Evolutionary conservation across 768 basidiomycete genomes (phyloP).

Genomic region (Auricularia cornea): DNA sequence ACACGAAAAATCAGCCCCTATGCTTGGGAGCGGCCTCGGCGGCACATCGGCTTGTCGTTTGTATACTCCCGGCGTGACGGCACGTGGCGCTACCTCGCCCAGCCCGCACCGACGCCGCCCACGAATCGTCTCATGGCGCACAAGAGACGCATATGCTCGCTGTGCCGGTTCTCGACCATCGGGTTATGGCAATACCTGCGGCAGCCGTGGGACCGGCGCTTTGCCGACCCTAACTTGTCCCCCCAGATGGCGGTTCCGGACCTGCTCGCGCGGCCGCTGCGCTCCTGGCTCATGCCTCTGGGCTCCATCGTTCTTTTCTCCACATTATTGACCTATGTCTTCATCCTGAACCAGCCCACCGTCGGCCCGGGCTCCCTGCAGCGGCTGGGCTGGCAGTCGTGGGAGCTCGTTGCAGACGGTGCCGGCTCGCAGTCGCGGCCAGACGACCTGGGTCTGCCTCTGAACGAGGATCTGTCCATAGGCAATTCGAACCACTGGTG

Average conservation of each 20-base stretch:
- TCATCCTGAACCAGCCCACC: slow-evolving; percentile 73
- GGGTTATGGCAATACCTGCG: too few species aligned
- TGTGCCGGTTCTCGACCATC: too few species aligned
- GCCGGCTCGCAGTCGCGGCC: not conserved
- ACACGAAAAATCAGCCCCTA: too few species aligned
- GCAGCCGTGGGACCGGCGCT: too few species aligned
- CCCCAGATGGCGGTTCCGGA: not conserved
- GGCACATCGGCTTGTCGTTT: too few species aligned
- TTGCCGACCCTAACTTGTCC: too few species aligned
- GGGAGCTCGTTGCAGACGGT: slow-evolving; percentile 51
- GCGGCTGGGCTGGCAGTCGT: slow-evolving; percentile 82
- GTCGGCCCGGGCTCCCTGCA: slow-evolving; percentile 63
- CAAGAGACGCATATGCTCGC: too few species aligned
- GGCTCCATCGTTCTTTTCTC: slow-evolving; percentile 58
- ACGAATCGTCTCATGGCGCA: too few species aligned
- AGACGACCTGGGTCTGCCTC: slow-evolving; percentile 7
- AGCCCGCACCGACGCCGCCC: too few species aligned
- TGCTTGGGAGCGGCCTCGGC: too few species aligned
- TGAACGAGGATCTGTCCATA: slow-evolving; percentile 1
- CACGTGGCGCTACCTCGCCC: too few species aligned
- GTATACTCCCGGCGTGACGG: too few species aligned
- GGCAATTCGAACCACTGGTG: not conserved
- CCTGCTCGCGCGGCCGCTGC: slow-evolving; percentile 17
- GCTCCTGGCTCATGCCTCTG: slow-evolving; percentile 50
- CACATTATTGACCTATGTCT: slow-evolving; percentile 63